Percentiles rank a stretch among this genome's conserved stretches.
These are phyloP conservation scores for Benincasa hispida DNA, from an alignment of 306 rosid species.

Conservation along the genomic window DNA sequence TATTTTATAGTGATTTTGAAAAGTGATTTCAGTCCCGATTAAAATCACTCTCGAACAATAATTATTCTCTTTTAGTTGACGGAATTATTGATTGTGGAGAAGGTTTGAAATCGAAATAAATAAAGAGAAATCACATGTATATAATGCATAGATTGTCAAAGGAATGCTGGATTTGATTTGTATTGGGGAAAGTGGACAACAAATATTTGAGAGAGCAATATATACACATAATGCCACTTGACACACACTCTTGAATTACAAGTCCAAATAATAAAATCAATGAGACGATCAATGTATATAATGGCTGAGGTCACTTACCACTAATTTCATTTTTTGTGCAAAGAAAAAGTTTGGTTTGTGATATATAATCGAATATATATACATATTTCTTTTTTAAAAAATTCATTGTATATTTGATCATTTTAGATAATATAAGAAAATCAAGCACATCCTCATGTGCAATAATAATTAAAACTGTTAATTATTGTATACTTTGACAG, in stretches of 20 bases:
- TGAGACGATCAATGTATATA: not conserved
- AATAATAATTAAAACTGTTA: not conserved
- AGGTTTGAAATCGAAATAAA: not conserved
- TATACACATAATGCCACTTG: not conserved
- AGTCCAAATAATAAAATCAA: not conserved
- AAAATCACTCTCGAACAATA: no score
- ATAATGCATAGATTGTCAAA: not conserved
- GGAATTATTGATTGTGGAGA: no score
- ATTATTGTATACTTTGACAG: not conserved
- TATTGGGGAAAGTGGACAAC: not conserved
- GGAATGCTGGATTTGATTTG: constrained; percentile 1
- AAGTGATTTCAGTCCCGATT: no score
- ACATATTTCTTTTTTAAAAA: not conserved
- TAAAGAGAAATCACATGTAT: not conserved
- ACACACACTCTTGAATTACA: not conserved
- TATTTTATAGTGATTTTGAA: no score
- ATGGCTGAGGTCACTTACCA: constrained; percentile 3
- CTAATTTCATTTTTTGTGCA: not conserved
- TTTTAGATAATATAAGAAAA: not conserved
- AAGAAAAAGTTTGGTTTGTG: not conserved
- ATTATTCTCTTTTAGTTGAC: no score
- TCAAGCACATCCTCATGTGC: not conserved
- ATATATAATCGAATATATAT: not conserved
- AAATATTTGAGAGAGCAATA: not conserved
- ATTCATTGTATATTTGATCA: not conserved